Conservation (phyloP, 73 alveolate species). For the Tetrahymena thermophila region DNA sequence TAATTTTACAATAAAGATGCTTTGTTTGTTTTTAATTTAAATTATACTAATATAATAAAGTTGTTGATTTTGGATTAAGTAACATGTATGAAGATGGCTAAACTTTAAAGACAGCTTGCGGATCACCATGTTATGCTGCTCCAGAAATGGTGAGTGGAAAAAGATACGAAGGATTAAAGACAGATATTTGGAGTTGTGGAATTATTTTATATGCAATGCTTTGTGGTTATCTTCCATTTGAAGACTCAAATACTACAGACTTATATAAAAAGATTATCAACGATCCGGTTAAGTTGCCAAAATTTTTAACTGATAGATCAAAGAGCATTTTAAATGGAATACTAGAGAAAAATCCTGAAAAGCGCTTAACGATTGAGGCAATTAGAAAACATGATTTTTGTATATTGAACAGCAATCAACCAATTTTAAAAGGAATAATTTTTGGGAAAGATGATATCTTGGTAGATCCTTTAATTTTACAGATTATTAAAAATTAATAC, state of each 20-base stretch:
- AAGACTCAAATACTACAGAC: conserved; percentile 80
- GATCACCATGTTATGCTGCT: conserved; percentile 98
- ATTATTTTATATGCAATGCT: conserved; percentile 94
- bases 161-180: conserved; percentile 82
- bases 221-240: conserved; percentile 95
- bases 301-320: neutral
- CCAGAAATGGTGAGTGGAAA: conserved; percentile 96
- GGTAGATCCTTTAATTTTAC: neutral
- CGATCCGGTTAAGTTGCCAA: neutral
- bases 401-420: neutral
- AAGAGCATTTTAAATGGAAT: neutral
- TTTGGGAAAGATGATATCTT: neutral
- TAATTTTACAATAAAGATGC: too few species aligned
- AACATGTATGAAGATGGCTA: conserved; percentile 18
- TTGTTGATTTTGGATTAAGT: conserved; percentile 36
- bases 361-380: neutral
- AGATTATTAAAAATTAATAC: neutral
- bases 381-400: neutral
- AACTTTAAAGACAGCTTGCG: conserved; percentile 91
- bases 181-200: conserved; percentile 96
- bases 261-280: conserved; percentile 69
- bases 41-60: neutral
- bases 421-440: neutral
- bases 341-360: neutral
- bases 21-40: neutral